A percentile compares a stretch with the other conserved stretches of the same genome.
phyloP scores from a whole-genome alignment of 2,329 filamentous ascomycete species.

The Colletotrichum tropicicola region DNA sequence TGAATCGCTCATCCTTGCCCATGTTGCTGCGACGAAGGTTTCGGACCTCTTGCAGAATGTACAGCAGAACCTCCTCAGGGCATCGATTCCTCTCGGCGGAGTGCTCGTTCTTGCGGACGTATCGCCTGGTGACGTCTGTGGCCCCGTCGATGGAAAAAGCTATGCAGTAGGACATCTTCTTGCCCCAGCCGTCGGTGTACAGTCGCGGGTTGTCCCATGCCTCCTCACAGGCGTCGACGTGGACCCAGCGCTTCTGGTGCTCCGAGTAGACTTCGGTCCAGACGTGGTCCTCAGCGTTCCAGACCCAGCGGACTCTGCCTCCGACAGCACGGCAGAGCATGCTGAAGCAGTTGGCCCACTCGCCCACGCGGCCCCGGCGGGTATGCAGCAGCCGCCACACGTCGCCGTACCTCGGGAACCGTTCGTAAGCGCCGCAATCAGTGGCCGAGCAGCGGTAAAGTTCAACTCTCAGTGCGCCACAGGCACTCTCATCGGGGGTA shows the following conservation, averaged over 20 bases:
- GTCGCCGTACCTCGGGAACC: conserved; percentile 94
- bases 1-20: conserved; percentile 85
- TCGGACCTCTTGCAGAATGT: conserved; percentile 92
- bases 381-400: conserved; percentile 93
- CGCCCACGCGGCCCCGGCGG: conserved; percentile 84
- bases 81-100: conserved; percentile 80
- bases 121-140: conserved; percentile 72
- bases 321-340: conserved; percentile 97
- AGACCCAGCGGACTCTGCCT: conserved; percentile 93
- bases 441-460: conserved; percentile 85
- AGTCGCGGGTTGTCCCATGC: conserved; percentile 93
- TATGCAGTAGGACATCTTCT: conserved; percentile 96
- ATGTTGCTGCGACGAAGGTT: conserved; percentile 84
- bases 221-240: conserved; percentile 94
- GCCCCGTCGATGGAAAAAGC: conserved; percentile 92
- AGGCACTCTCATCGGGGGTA: conserved; percentile 87
- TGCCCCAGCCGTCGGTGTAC: conserved; percentile 94
- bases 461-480: conserved; percentile 87
- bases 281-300: conserved; percentile 97
- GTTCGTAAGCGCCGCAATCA: conserved; percentile 80
- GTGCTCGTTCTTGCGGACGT: conserved; percentile 76
- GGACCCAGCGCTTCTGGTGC: conserved; percentile 93
- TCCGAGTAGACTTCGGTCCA: conserved; percentile 99
- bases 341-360: conserved; percentile 99
- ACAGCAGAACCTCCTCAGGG: conserved; percentile 88